Evolutionary conservation across 2,329 filamentous ascomycete genomes (phyloP).

Genomic region (Arthroderma uncinatum): DNA sequence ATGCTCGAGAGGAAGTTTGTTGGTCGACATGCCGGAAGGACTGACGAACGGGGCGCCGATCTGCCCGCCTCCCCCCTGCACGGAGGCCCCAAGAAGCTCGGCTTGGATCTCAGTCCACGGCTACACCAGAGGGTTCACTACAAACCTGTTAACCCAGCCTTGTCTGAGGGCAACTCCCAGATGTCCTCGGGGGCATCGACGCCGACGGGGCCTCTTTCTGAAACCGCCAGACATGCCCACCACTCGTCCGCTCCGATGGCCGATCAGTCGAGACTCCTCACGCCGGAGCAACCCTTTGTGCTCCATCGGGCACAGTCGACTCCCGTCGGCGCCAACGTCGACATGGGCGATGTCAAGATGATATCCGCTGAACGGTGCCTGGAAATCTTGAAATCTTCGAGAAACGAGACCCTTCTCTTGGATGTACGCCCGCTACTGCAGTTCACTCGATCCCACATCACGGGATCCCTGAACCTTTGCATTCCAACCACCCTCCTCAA

Average conservation of each 20-base stretch:
- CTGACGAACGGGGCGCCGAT: neutral
- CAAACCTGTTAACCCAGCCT: neutral
- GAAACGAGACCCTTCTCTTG: constrained; percentile 56
- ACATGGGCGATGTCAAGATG: constrained; percentile 39
- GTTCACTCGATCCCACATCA: constrained; percentile 62
- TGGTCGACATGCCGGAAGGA: neutral
- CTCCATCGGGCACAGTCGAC: constrained; percentile 41
- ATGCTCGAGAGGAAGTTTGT: neutral
- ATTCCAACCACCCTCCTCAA: constrained; percentile 92
- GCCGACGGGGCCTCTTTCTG: neutral
- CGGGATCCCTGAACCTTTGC: constrained; percentile 78
- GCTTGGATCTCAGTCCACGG: neutral
- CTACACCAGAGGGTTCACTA: neutral
- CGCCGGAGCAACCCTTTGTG: neutral
- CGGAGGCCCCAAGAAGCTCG: neutral
- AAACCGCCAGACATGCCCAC: neutral
- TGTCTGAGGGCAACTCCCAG: neutral
- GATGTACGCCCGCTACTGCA: constrained; percentile 82
- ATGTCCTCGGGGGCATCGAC: neutral
- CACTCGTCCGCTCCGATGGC: neutral
- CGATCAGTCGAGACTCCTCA: neutral
- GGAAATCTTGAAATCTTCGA: constrained; percentile 43
- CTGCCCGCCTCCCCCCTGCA: neutral
- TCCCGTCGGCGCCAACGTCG: constrained; percentile 39
- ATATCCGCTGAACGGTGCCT: constrained; percentile 46